phyloP scores from a whole-genome alignment of 441 rosid genomes.

The Populus hybrid region DNA sequence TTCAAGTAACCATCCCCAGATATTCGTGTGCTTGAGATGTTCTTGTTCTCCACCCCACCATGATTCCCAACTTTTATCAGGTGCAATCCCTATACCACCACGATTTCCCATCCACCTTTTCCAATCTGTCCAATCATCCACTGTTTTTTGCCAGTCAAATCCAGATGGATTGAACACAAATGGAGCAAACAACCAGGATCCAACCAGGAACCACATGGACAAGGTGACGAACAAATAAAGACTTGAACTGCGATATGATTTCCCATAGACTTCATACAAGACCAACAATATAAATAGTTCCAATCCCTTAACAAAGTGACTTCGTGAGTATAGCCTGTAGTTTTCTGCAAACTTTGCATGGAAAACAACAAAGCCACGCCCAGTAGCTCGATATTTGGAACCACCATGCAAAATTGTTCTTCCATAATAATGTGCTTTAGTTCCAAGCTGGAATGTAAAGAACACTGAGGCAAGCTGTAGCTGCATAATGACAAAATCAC shows the following conservation, averaged over 20 bases:
- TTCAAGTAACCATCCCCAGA: slow-evolving; percentile 73
- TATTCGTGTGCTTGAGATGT: slow-evolving; percentile 66
- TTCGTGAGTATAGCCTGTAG: slow-evolving; percentile 85
- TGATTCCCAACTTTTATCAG: slow-evolving; percentile 88
- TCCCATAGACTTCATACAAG: slow-evolving; percentile 65
- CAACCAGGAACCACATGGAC: slow-evolving; percentile 96
- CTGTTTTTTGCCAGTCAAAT: slow-evolving; percentile 97
- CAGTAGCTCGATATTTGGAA: slow-evolving; percentile 81
- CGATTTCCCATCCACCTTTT: slow-evolving; percentile 96
- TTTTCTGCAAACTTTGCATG: slow-evolving; percentile 91
- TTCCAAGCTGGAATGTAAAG: slow-evolving; percentile 98
- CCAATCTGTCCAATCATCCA: slow-evolving; percentile 99
- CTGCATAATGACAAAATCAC: slow-evolving; percentile 90
- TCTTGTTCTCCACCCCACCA: slow-evolving; percentile 97
- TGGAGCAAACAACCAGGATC: slow-evolving; percentile 95
- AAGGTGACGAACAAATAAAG: slow-evolving; percentile 64
- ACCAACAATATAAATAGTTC: slow-evolving; percentile 70
- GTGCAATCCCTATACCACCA: slow-evolving; percentile 85
- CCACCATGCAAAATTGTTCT: slow-evolving; percentile 95
- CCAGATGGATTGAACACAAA: slow-evolving; percentile 95
- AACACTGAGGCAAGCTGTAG: slow-evolving; percentile 92
- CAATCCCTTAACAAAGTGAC: slow-evolving; percentile 95
- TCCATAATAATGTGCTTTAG: slow-evolving; percentile 88
- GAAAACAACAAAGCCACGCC: slow-evolving; percentile 87
- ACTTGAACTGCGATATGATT: slow-evolving; percentile 70